A percentile compares a stretch with the other conserved stretches of the same genome.
Conservation (phyloP, 768 basidiomycete species). For the Chiua virens region DNA sequence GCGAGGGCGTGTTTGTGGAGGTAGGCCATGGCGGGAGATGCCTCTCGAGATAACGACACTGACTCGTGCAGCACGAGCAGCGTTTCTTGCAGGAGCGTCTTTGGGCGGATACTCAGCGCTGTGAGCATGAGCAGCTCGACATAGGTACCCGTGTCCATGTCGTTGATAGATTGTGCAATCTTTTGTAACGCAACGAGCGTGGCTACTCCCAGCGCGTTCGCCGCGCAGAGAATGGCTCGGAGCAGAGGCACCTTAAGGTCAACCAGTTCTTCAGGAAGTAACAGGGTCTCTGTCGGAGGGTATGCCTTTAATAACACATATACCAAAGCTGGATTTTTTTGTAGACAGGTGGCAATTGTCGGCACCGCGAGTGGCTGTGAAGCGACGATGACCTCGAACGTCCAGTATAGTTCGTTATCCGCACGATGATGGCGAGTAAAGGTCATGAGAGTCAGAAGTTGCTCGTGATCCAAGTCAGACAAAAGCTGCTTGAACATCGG, state of each 20-base stretch:
- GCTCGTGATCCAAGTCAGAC: constrained; percentile 20
- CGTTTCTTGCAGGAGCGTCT: constrained; percentile 55
- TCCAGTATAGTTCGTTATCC: constrained; percentile 53
- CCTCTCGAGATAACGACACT: constrained; percentile 26
- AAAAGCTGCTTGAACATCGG: constrained; percentile 19
- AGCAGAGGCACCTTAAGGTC: constrained; percentile 36
- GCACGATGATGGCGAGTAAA: constrained; percentile 47
- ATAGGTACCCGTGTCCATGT: constrained; percentile 43
- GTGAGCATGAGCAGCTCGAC: constrained; percentile 53
- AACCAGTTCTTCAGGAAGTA: constrained; percentile 28
- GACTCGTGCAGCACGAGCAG: constrained; percentile 59
- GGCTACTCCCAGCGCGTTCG: constrained; percentile 54
- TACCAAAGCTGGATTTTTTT: constrained; percentile 50
- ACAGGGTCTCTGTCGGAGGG: constrained; percentile 43
- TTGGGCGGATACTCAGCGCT: constrained; percentile 50
- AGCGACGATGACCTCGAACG: constrained; percentile 43
- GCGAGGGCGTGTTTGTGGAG: constrained; percentile 56
- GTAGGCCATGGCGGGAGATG: constrained; percentile 36
- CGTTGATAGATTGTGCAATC: constrained; percentile 43
- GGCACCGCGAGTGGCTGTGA: constrained; percentile 30
- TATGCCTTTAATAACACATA: constrained; percentile 51
- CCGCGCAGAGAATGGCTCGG: constrained; percentile 51
- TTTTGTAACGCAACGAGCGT: constrained; percentile 61
- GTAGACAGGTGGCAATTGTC: constrained; percentile 43
- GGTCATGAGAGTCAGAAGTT: constrained; percentile 15